phyloP scores from a whole-genome alignment of 352 stramenopile genomes.

The Phytophthora niederhauseri region DNA sequence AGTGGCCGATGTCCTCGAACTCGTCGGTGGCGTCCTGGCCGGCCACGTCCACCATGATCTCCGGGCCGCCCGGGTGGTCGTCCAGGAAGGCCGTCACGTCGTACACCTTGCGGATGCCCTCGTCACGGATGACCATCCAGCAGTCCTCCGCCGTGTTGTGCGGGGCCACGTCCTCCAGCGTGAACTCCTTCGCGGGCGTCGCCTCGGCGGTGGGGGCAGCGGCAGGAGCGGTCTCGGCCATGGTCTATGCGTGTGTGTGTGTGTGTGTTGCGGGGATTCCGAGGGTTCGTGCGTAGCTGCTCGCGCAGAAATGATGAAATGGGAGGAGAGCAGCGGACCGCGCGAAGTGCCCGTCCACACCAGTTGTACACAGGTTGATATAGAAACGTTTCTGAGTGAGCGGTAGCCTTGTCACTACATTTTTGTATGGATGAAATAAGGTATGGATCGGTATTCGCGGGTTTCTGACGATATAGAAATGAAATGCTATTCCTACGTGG shows the following conservation, averaged over 20 bases:
- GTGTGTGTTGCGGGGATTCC: conserved; percentile 16
- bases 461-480: not conserved
- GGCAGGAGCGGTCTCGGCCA: conserved; percentile 26
- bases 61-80: conserved; percentile 98
- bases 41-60: conserved; percentile 97
- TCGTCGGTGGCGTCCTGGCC: conserved; percentile 93
- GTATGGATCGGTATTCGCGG: not conserved
- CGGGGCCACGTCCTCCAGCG: conserved; percentile 92
- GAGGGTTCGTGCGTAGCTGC: conserved; percentile 27
- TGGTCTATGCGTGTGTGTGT: not conserved
- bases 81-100: conserved; percentile 98
- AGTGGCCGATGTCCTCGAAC: conserved; percentile 98
- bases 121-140: conserved; percentile 85
- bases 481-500: conserved; percentile 14
- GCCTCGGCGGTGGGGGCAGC: not conserved
- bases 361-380: not conserved
- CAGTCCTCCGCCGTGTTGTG: conserved; percentile 84
- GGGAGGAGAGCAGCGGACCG: conserved; percentile 9
- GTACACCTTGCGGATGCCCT: conserved; percentile 94
- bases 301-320: conserved; percentile 47
- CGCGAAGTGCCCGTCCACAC: not conserved
- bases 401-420: no score
- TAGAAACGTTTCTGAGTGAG: not conserved
- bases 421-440: not conserved
- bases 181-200: conserved; percentile 84